These are phyloP conservation scores for Kwoniella sp. DNA, from an alignment of 768 basidiomycete species.

Conservation along the genomic window DNA sequence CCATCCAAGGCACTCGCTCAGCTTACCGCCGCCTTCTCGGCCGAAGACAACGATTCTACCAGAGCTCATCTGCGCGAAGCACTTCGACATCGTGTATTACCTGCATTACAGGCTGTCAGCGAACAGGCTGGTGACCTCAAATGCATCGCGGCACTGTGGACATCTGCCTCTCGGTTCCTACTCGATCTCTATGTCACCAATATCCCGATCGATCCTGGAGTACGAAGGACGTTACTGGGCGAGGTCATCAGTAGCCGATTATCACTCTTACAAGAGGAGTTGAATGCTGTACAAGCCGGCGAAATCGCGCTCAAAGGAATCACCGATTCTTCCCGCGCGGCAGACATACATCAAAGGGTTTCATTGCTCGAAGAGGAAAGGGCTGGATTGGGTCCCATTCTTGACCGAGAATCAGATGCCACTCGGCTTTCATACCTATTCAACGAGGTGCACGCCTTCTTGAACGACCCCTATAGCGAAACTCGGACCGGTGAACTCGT, in stretches of 20 bases:
- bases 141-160: slow-evolving; percentile 62
- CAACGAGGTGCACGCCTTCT: slow-evolving; percentile 68
- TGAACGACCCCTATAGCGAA: slow-evolving; percentile 62
- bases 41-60: not conserved
- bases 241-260: slow-evolving; percentile 30
- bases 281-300: slow-evolving; percentile 31
- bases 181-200: slow-evolving; percentile 78
- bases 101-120: not conserved
- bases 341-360: slow-evolving; percentile 10
- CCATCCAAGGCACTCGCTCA: not conserved
- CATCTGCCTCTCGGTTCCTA: slow-evolving; percentile 65
- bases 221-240: slow-evolving; percentile 45
- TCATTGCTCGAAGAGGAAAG: slow-evolving; percentile 15
- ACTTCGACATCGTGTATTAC: slow-evolving; percentile 4
- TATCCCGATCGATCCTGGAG: slow-evolving; percentile 81
- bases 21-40: slow-evolving; percentile 1
- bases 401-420: slow-evolving; percentile 23
- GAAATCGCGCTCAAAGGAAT: slow-evolving; percentile 41
- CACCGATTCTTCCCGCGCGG: slow-evolving; percentile 34
- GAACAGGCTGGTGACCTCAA: slow-evolving; percentile 39
- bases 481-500: slow-evolving; percentile 63
- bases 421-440: slow-evolving; percentile 56
- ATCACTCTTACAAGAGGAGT: slow-evolving; percentile 29
- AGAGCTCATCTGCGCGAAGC: slow-evolving; percentile 2
- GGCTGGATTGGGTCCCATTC: slow-evolving; percentile 25